Percentiles rank a stretch among this genome's conserved stretches.
These are phyloP conservation scores for Dillenia suffruticosa DNA, from an alignment of 164 flowering plant species.

Conservation along the genomic window DNA sequence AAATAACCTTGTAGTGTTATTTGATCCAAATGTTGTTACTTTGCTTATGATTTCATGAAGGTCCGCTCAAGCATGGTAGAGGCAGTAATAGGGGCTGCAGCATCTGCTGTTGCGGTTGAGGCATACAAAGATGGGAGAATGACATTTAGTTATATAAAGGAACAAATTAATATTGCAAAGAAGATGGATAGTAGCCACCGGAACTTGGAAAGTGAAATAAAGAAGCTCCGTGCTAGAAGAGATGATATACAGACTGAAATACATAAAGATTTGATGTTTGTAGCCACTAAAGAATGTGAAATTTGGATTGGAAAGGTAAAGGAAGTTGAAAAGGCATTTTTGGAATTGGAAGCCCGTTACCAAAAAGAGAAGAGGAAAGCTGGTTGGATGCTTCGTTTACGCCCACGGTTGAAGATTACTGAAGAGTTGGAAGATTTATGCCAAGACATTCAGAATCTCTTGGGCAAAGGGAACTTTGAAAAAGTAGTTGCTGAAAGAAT, in stretches of 20 bases:
- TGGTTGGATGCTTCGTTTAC: neutral
- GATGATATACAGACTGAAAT: conserved; percentile 6
- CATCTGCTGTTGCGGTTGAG: neutral
- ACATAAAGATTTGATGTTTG: neutral
- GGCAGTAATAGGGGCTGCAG: neutral
- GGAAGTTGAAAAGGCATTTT: neutral
- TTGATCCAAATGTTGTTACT: too few relatives aligned
- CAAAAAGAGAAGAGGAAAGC: neutral
- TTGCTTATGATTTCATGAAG: too few relatives aligned
- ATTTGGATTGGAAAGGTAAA: too few relatives aligned
- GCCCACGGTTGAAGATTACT: neutral
- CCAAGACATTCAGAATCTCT: neutral
- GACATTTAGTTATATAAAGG: neutral
- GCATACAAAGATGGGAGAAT: neutral
- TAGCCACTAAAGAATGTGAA: neutral
- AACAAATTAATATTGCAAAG: neutral
- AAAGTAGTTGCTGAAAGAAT: conserved; percentile 1
- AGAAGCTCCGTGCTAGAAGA: neutral
- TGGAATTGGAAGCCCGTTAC: neutral
- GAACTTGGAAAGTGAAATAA: conserved; percentile 1
- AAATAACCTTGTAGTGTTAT: too few relatives aligned
- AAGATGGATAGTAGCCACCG: conserved; percentile 3
- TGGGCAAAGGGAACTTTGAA: neutral
- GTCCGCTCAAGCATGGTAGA: neutral
- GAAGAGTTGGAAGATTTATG: neutral